Evolutionary conservation across 345 rosid species (phyloP).

Genomic region (Aquilaria sinensis): DNA sequence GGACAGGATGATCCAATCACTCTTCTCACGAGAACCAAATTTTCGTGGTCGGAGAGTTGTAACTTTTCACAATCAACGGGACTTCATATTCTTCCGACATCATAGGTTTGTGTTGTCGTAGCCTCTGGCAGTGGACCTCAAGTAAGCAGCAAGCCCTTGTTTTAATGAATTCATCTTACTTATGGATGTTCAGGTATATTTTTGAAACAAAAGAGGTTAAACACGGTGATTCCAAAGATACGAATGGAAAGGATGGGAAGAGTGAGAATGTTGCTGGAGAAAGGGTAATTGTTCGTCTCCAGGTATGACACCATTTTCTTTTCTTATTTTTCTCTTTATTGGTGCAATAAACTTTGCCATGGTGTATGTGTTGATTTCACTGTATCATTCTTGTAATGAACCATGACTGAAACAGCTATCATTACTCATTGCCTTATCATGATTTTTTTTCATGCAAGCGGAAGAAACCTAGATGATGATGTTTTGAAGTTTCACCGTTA

Average conservation of each 20-base stretch:
- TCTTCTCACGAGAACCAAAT: slow-evolving; percentile 79
- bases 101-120: slow-evolving; percentile 52
- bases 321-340: slow-evolving; percentile 5
- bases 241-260: slow-evolving; percentile 40
- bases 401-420: too few species aligned
- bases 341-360: background rate
- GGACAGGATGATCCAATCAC: slow-evolving; percentile 67
- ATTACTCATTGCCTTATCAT: too few species aligned
- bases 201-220: slow-evolving; percentile 72
- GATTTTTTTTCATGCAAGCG: too few species aligned
- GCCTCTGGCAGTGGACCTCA: background rate
- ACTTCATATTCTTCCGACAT: slow-evolving; percentile 89
- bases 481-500: too few species aligned
- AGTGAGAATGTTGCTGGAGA: slow-evolving; percentile 29
- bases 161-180: slow-evolving; percentile 2
- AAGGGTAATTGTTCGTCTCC: slow-evolving; percentile 74
- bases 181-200: slow-evolving; percentile 47
- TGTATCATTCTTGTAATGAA: too few species aligned
- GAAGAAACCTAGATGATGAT: too few species aligned
- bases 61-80: slow-evolving; percentile 95
- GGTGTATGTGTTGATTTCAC: too few species aligned
- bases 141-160: background rate
- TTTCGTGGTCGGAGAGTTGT: slow-evolving; percentile 88
- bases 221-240: slow-evolving; percentile 34
- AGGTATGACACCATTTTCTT: slow-evolving; percentile 33